Percentiles rank a stretch among this genome's conserved stretches.
Evolutionary conservation across 2,329 filamentous ascomycete species (phyloP).

Genomic region (Phoma herbarum): DNA sequence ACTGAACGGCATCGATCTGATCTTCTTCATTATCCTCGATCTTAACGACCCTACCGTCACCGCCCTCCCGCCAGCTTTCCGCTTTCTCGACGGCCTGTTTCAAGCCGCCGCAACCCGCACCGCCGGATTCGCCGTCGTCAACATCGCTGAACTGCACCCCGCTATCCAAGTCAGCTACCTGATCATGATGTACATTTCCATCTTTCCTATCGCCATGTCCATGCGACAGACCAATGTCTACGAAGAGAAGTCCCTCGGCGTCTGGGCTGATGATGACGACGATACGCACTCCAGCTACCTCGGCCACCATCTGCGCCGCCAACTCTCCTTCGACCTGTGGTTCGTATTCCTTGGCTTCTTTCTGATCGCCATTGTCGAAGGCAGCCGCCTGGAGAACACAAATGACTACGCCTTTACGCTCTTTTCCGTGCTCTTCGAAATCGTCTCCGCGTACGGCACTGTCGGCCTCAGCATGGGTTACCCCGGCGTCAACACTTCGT

Average conservation of each 20-base stretch:
- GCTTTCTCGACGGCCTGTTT: slow-evolving; percentile 87
- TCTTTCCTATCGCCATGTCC: slow-evolving; percentile 95
- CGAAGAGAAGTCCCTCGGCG: slow-evolving; percentile 85
- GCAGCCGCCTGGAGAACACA: slow-evolving; percentile 69
- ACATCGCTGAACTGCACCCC: slow-evolving; percentile 79
- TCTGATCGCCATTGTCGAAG: slow-evolving; percentile 89
- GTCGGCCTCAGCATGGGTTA: slow-evolving; percentile 92
- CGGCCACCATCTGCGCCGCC: slow-evolving; percentile 86
- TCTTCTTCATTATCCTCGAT: slow-evolving; percentile 94
- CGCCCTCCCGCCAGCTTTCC: slow-evolving; percentile 73
- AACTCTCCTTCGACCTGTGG: slow-evolving; percentile 97
- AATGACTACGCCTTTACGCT: slow-evolving; percentile 63
- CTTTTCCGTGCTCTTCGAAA: slow-evolving; percentile 57
- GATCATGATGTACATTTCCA: slow-evolving; percentile 99
- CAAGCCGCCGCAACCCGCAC: slow-evolving; percentile 90
- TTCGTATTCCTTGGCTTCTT: slow-evolving; percentile 95
- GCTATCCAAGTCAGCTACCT: slow-evolving; percentile 93
- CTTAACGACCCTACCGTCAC: slow-evolving; percentile 76
- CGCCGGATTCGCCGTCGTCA: slow-evolving; percentile 86
- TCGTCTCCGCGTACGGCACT: slow-evolving; percentile 70
- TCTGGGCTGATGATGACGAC: slow-evolving; percentile 66
- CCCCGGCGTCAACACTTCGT: slow-evolving; percentile 75
- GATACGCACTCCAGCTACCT: slow-evolving; percentile 80
- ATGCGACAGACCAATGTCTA: slow-evolving; percentile 96
- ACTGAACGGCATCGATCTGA: slow-evolving; percentile 83